These are phyloP conservation scores for Pelargonium fulgidum DNA, from an alignment of 441 rosid species.

Conservation along the genomic window DNA sequence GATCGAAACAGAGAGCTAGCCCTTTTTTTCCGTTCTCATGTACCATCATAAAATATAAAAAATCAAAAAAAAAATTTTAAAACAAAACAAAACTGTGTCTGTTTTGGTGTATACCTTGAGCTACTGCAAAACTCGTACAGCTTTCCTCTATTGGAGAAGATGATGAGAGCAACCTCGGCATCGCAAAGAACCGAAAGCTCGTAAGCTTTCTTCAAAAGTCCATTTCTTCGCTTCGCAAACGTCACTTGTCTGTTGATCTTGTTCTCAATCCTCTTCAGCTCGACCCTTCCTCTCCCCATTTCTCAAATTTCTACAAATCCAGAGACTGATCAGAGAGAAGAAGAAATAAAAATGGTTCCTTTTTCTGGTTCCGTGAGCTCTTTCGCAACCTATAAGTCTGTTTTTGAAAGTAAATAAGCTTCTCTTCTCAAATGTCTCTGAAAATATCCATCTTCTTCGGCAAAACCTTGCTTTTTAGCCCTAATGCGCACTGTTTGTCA, in stretches of 20 bases:
- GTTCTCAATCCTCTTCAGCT: constrained; percentile 98
- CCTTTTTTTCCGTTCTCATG: neutral
- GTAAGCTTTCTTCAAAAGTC: constrained; percentile 95
- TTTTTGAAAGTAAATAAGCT: too few species aligned
- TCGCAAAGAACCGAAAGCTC: constrained; percentile 98
- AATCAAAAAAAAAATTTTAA: too few species aligned
- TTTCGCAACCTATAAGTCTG: too few species aligned
- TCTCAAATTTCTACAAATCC: neutral
- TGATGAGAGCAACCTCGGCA: constrained; percentile 99
- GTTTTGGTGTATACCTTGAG: constrained; percentile 68
- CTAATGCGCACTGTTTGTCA: too few species aligned
- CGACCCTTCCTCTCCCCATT: constrained; percentile 99
- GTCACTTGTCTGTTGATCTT: constrained; percentile 99
- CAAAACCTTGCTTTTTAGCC: too few species aligned
- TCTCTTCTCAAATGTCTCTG: neutral
- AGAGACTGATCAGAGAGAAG: neutral
- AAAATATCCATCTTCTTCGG: too few species aligned
- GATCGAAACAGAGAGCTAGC: too few species aligned
- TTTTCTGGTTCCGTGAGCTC: neutral
- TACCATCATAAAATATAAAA: neutral
- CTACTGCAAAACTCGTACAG: constrained; percentile 99
- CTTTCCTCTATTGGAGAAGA: constrained; percentile 98
- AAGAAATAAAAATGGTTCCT: neutral
- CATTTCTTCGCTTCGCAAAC: constrained; percentile 96
- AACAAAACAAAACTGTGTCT: neutral